phyloP scores from a whole-genome alignment of 495 filamentous ascomycete genomes.

The Xylaria bambusicola region DNA sequence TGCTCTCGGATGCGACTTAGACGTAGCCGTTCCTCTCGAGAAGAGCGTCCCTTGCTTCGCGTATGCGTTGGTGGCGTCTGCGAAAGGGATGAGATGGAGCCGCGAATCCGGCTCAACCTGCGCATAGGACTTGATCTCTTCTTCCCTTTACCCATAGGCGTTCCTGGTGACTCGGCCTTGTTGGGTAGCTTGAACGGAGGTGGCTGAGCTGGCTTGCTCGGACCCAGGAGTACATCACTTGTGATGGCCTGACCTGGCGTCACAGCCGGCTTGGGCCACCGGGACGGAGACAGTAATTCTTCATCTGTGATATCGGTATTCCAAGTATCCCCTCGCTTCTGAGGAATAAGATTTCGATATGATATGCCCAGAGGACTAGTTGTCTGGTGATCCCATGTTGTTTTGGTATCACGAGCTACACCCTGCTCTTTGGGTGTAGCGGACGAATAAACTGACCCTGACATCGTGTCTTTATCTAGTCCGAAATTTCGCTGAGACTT shows the following conservation, averaged over 20 bases:
- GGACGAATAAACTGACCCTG: background rate
- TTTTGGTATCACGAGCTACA: conserved; percentile 11
- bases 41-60: conserved; percentile 14
- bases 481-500: conserved; percentile 27
- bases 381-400: conserved; percentile 24
- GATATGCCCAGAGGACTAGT: conserved; percentile 37
- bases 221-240: conserved; percentile 18
- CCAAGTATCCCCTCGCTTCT: conserved; percentile 24
- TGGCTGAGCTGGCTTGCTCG: conserved; percentile 22
- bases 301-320: conserved; percentile 15
- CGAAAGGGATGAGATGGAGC: conserved; percentile 9
- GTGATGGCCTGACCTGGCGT: conserved; percentile 24
- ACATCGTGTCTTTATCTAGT: conserved; percentile 6
- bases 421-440: conserved; percentile 10
- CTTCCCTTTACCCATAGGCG: conserved; percentile 14
- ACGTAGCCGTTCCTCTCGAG: conserved; percentile 22
- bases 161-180: conserved; percentile 2
- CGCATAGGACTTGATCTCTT: conserved; percentile 5
- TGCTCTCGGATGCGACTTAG: conserved; percentile 16
- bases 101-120: conserved; percentile 16
- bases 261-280: conserved; percentile 23
- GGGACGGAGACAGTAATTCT: conserved; percentile 23
- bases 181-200: conserved; percentile 3
- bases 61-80: conserved; percentile 21
- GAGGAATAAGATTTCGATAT: conserved; percentile 33